A percentile compares a stretch with the other conserved stretches of the same genome.
Conservation (phyloP, 805 yeast genomes). For the Metschnikowia drakensbergensis region DNA sequence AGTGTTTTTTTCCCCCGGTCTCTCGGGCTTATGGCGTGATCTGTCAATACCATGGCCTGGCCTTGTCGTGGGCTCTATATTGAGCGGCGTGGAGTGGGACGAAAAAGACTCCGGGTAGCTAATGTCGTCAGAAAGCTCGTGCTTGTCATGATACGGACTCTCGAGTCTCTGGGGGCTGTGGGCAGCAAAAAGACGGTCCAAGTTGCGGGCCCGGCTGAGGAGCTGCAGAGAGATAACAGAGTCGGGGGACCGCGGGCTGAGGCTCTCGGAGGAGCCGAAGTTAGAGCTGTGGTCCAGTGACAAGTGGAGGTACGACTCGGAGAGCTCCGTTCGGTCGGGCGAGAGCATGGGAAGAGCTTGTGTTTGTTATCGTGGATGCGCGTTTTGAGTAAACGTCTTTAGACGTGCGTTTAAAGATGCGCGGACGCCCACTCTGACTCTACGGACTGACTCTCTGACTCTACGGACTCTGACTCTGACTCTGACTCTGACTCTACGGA, state of each 20-base stretch:
- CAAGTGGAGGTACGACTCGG: conserved; percentile 31
- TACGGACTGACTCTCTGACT: too few relatives aligned
- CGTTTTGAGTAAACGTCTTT: conserved; percentile 3
- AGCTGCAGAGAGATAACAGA: conserved; percentile 4
- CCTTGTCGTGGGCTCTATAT: not conserved
- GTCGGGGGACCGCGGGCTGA: not conserved
- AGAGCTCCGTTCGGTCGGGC: conserved; percentile 13
- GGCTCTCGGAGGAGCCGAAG: conserved; percentile 11
- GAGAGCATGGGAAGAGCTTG: conserved; percentile 5
- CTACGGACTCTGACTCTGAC: too few relatives aligned
- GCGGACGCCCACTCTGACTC: not conserved
- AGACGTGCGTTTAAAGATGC: conserved; percentile 1
- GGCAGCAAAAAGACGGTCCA: conserved; percentile 1
- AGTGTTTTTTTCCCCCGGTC: too few relatives aligned
- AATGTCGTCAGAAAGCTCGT: too few relatives aligned
- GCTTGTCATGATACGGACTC: not conserved
- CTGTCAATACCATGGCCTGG: too few relatives aligned
- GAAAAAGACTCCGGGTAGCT: not conserved
- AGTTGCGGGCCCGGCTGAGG: conserved; percentile 8
- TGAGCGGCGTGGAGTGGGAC: conserved; percentile 11
- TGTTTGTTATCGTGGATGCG: not conserved
- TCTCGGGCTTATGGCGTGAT: too few relatives aligned
- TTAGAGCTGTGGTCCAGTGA: conserved; percentile 22
- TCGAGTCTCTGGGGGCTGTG: not conserved
- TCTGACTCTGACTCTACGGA: too few relatives aligned